phyloP scores from a whole-genome alignment of 495 filamentous ascomycete species.

The Clohesyomyces aquaticus region DNA sequence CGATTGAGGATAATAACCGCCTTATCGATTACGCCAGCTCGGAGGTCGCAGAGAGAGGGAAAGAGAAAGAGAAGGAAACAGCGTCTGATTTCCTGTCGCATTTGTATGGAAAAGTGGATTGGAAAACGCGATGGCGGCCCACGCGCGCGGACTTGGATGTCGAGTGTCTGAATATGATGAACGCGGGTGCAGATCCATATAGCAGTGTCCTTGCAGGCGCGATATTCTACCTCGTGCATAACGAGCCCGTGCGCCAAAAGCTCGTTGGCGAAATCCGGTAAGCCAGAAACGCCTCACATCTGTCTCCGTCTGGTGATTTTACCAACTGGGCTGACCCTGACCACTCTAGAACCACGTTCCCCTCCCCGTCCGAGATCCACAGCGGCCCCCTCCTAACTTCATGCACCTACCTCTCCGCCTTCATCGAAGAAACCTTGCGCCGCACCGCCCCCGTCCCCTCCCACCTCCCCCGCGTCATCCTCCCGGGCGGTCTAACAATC shows the following conservation, averaged over 20 bases:
- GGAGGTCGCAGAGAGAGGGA: constrained; percentile 9
- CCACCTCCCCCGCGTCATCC: constrained; percentile 62
- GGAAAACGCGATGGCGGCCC: constrained; percentile 42
- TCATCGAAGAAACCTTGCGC: constrained; percentile 68
- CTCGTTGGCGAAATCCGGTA: constrained; percentile 58
- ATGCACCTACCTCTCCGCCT: constrained; percentile 60
- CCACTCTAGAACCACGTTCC: constrained; percentile 47
- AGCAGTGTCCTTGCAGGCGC: constrained; percentile 54
- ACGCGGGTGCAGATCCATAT: constrained; percentile 42
- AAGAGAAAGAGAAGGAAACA: background rate
- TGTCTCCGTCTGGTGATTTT: background rate
- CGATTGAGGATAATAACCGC: constrained; percentile 38
- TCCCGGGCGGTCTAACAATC: constrained; percentile 60
- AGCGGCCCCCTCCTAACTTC: constrained; percentile 50
- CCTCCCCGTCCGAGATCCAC: constrained; percentile 53
- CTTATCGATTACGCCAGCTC: constrained; percentile 32
- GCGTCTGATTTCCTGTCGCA: too few relatives aligned
- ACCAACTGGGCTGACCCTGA: background rate
- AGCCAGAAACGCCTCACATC: constrained; percentile 9
- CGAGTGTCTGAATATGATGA: constrained; percentile 44
- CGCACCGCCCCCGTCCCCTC: constrained; percentile 65
- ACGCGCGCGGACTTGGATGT: constrained; percentile 38
- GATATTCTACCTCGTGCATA: constrained; percentile 66
- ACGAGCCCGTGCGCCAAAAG: constrained; percentile 49
- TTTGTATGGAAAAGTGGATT: constrained; percentile 34